Evolutionary conservation across 1,284 basidiomycete genomes (phyloP), one percentile per base, ranked within the genome.

Genomic region (Erythrobasidium hasegawianum): DNA sequence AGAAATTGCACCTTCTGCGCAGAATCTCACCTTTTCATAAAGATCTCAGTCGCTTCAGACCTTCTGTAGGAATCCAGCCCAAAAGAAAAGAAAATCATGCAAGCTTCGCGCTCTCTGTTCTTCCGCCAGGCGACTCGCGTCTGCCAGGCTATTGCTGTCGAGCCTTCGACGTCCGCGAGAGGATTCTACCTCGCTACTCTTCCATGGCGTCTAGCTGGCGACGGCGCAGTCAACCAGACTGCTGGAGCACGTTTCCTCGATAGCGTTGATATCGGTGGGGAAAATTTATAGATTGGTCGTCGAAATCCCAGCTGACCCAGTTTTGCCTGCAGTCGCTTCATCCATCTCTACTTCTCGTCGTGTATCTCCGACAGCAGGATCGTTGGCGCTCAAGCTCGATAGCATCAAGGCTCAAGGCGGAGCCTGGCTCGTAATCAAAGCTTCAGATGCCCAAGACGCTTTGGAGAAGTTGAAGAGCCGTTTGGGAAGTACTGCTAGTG

Each of bases 401-500:
- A 38, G 18, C 24, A 5, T 57, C 1, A 14, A 18, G 41, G 20
- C 59, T 7, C 41, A 56, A 20, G 62, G 56, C 3, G 56, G 62
- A 18, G 62, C 62, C 47, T 65, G 62, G 62, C 29, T 65, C 27
- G 33, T 65, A 24, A 55, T 65, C 16, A 22, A 45, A n/a, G 62
- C 62, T 38, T 27, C n/a, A 18, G 40, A 65, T 45, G 55, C 55
- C 20, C 33, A 39, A 20, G 14, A 50, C 2, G 43, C 54, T 38
- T 14, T 65, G 18, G 38, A 52, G 14, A 24, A 26, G 43, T 4
- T 56, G 33, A 20, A 33, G 27, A 40, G 27, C 18, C 27, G 33
- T n/a, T 16, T 53, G 16, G 50, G 16, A 27, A 53, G 26, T n/a
- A 54, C 53, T n/a, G 52, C 24, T 9, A 53, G 22, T 22, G 18